These are phyloP conservation scores for Phialocephala subalpina DNA, from an alignment of 2,329 filamentous ascomycete species.

Conservation along the genomic window DNA sequence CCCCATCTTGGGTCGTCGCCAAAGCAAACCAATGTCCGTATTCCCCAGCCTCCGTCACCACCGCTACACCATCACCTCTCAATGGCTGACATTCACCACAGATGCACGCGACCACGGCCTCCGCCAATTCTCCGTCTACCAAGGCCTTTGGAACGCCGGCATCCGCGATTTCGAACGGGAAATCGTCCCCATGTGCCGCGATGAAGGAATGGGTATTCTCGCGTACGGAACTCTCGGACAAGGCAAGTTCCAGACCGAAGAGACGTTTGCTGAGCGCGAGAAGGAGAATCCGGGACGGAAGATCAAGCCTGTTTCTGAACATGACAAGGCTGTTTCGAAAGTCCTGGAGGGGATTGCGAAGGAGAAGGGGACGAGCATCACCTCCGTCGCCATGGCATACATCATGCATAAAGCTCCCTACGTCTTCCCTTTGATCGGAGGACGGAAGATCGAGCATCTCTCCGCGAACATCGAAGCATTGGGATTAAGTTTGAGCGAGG, in stretches of 20 bases:
- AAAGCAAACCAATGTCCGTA: constrained; percentile 72
- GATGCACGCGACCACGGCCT: constrained; percentile 71
- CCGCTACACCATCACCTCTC: no score
- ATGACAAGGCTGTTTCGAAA: constrained; percentile 53
- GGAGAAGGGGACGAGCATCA: constrained; percentile 46
- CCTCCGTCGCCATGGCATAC: constrained; percentile 63
- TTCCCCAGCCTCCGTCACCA: no score
- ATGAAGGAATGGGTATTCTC: constrained; percentile 62
- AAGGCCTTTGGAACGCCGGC: constrained; percentile 68
- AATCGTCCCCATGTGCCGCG: constrained; percentile 64
- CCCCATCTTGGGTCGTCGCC: constrained; percentile 72
- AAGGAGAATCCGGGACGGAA: constrained; percentile 48
- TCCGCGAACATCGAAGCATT: constrained; percentile 63
- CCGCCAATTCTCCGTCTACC: constrained; percentile 72
- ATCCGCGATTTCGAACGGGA: constrained; percentile 68
- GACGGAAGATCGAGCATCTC: constrained; percentile 63
- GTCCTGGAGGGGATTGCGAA: background rate
- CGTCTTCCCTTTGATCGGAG: constrained; percentile 65
- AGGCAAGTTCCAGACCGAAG: constrained; percentile 55
- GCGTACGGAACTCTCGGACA: constrained; percentile 60
- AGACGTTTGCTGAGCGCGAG: constrained; percentile 33
- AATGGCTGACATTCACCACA: no score
- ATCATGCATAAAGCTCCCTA: constrained; percentile 62
- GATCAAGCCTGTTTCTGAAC: constrained; percentile 36
- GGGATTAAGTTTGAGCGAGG: constrained; percentile 54